phyloP scores from a whole-genome alignment of 805 yeast species.

The Saccharomyces mikatae region DNA sequence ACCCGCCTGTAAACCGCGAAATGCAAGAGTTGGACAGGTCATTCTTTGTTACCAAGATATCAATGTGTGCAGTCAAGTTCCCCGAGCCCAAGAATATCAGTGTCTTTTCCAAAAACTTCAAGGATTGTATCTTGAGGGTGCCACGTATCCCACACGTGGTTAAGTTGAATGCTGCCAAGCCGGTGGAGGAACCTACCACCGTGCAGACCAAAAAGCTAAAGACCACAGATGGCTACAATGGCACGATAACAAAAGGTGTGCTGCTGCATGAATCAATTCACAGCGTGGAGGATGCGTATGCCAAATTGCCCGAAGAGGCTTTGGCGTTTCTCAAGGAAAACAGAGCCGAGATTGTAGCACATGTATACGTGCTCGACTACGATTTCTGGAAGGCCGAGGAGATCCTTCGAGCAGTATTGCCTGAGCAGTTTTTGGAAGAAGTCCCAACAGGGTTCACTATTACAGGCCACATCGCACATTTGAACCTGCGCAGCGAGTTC shows the following conservation, averaged over 20 bases:
- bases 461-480: slow-evolving; percentile 93
- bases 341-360: slow-evolving; percentile 42
- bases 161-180: slow-evolving; percentile 22
- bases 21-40: slow-evolving; percentile 61
- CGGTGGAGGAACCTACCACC: slow-evolving; percentile 2
- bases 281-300: slow-evolving; percentile 31
- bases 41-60: slow-evolving; percentile 49
- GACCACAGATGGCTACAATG: slow-evolving; percentile 23
- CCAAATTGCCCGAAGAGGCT: slow-evolving; percentile 37
- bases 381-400: slow-evolving; percentile 87
- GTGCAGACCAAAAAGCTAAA: slow-evolving; percentile 9
- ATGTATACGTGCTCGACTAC: slow-evolving; percentile 54
- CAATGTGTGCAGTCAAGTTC: slow-evolving; percentile 60
- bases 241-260: slow-evolving; percentile 35
- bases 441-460: slow-evolving; percentile 85
- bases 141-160: slow-evolving; percentile 67
- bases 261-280: slow-evolving; percentile 48
- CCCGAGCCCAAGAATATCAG: slow-evolving; percentile 60
- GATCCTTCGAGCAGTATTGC: slow-evolving; percentile 67
- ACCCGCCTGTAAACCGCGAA: slow-evolving; percentile 62
- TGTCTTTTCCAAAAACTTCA: slow-evolving; percentile 49
- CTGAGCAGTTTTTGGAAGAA: slow-evolving; percentile 56
- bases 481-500: slow-evolving; percentile 76
- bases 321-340: slow-evolving; percentile 39
- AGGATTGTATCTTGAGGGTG: slow-evolving; percentile 56